Evolutionary conservation across 2,329 filamentous ascomycete species (phyloP).

Genomic region (Coccinonectria pachysandricola): DNA sequence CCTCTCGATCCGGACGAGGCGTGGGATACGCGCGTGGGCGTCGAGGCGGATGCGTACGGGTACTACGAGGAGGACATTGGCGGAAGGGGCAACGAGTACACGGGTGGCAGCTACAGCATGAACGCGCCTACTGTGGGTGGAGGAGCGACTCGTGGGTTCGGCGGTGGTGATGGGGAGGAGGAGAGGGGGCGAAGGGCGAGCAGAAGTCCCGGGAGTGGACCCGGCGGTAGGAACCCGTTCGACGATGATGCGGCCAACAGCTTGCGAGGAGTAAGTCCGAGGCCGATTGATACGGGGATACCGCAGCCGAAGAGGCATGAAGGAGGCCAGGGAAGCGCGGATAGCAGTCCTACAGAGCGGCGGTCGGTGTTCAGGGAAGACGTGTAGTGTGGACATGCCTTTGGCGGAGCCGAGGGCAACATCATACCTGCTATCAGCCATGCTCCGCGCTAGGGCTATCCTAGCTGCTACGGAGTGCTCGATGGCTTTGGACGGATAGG

Average conservation of each 20-base stretch:
- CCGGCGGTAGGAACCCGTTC: constrained; percentile 50
- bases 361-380: constrained; percentile 62
- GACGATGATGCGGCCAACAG: constrained; percentile 57
- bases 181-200: constrained; percentile 34
- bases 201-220: constrained; percentile 28
- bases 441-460: too few species aligned
- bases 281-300: constrained; percentile 51
- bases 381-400: constrained; percentile 32
- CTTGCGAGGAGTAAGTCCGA: constrained; percentile 63
- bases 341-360: constrained; percentile 55
- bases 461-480: too few species aligned
- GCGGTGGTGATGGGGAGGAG: constrained; percentile 18
- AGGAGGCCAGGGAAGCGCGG: constrained; percentile 27
- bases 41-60: constrained; percentile 57
- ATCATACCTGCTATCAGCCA: too few species aligned
- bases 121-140: too few species aligned
- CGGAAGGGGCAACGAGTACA: constrained; percentile 22
- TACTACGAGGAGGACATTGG: constrained; percentile 57
- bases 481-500: too few species aligned
- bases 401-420: neutral
- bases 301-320: constrained; percentile 15
- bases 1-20: constrained; percentile 73
- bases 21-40: constrained; percentile 72
- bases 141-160: constrained; percentile 7
- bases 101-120: constrained; percentile 28